phyloP scores from a whole-genome alignment of 192 early-diverging fungal species.

The Gaertneriomyces sp. region DNA sequence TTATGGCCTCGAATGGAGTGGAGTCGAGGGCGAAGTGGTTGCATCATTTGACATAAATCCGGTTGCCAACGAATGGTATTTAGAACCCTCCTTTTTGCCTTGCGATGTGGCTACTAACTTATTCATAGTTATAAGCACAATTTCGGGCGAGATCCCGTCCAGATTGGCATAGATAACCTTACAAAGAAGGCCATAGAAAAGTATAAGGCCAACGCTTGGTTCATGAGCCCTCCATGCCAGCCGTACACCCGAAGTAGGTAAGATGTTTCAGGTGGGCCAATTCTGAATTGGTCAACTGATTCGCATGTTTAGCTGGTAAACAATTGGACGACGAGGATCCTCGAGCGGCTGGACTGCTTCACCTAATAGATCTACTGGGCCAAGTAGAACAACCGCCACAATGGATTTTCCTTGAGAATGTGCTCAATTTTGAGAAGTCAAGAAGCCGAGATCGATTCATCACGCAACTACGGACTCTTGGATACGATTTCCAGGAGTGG shows the following conservation, averaged over 20 bases:
- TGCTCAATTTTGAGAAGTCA: conserved; percentile 48
- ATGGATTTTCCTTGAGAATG: conserved; percentile 56
- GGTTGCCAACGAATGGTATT: conserved; percentile 64
- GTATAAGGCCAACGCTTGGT: conserved; percentile 74
- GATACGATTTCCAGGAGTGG: conserved; percentile 42
- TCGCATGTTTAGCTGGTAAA: conserved; percentile 56
- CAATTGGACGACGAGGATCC: conserved; percentile 57
- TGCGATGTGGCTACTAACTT: background rate
- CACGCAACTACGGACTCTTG: conserved; percentile 26
- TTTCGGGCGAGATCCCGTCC: conserved; percentile 36
- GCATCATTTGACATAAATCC: conserved; percentile 92
- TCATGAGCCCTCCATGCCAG: conserved; percentile 91
- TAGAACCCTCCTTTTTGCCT: conserved; percentile 17
- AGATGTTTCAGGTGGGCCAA: background rate
- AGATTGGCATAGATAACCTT: conserved; percentile 51
- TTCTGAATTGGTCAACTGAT: background rate
- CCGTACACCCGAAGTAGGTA: conserved; percentile 38
- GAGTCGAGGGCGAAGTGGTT: conserved; percentile 58
- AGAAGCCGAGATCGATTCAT: conserved; percentile 33
- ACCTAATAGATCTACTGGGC: conserved; percentile 40
- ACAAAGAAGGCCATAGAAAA: conserved; percentile 45
- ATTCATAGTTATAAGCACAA: conserved; percentile 37
- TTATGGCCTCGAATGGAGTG: conserved; percentile 64
- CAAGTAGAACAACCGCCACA: conserved; percentile 29
- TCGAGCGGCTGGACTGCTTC: conserved; percentile 37